phyloP scores from a whole-genome alignment of 139 green algal genomes.

The Ettlia oleoabundans region DNA sequence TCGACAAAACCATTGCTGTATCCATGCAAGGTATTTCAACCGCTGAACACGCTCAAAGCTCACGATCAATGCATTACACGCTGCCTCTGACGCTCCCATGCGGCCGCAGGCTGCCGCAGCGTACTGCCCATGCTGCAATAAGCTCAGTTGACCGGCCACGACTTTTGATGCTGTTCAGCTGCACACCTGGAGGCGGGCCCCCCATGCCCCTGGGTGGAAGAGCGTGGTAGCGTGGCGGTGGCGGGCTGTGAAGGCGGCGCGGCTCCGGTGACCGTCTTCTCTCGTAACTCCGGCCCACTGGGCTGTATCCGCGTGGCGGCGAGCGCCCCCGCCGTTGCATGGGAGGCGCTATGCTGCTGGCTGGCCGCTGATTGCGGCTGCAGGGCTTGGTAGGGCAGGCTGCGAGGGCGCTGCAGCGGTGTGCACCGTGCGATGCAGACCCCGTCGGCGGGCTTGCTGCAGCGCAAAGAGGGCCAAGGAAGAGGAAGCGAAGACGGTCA shows the following conservation, averaged over 20 bases:
- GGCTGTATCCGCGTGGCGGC: slow-evolving; percentile 19
- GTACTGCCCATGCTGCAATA: too few relatives aligned
- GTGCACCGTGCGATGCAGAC: too few relatives aligned
- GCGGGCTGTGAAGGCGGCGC: slow-evolving; percentile 1
- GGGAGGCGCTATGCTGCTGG: background rate
- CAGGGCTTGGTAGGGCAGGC: too few relatives aligned
- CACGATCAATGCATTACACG: too few relatives aligned
- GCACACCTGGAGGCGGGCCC: slow-evolving; percentile 31
- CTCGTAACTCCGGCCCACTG: background rate
- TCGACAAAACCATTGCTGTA: too few relatives aligned
- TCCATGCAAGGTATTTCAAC: background rate
- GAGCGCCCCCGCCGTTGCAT: slow-evolving; percentile 26
- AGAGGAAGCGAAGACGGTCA: too few relatives aligned
- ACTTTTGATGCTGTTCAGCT: background rate
- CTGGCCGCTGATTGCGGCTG: too few relatives aligned
- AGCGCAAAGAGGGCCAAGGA: too few relatives aligned
- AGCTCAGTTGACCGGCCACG: background rate
- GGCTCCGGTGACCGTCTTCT: background rate
- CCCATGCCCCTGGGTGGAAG: background rate
- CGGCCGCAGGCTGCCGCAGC: background rate
- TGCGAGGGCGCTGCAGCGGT: too few relatives aligned
- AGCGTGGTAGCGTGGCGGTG: slow-evolving; percentile 3
- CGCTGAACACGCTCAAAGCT: too few relatives aligned
- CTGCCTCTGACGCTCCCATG: background rate
- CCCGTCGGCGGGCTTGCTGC: too few relatives aligned